Percentiles rank a stretch among this genome's conserved stretches.
Conservation (phyloP, 192 early-diverging fungal genomes). For the Umbelopsis ramanniana region DNA sequence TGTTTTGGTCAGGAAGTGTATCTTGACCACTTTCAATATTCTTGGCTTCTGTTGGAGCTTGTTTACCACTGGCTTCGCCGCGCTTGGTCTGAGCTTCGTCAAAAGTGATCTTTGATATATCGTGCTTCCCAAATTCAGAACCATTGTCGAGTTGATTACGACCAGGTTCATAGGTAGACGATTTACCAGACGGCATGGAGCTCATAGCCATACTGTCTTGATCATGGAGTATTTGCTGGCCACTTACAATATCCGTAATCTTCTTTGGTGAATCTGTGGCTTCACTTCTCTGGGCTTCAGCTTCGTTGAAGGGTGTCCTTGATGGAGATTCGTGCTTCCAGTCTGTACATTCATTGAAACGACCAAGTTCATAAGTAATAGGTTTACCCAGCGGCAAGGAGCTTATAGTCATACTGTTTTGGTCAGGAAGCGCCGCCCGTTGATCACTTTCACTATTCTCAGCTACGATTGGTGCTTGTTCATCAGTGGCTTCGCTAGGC, state of each 20-base stretch:
- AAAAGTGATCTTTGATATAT: not conserved
- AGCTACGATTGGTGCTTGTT: too few relatives aligned
- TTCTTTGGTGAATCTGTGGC: too few relatives aligned
- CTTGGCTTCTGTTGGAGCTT: too few relatives aligned
- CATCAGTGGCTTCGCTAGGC: too few relatives aligned
- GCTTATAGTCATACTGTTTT: too few relatives aligned
- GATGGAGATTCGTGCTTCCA: not conserved
- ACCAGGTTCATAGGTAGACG: not conserved
- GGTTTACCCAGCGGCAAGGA: not conserved
- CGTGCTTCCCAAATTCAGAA: not conserved
- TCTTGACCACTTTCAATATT: too few relatives aligned
- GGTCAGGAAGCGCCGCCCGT: too few relatives aligned
- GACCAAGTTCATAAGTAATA: not conserved
- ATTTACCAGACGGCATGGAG: not conserved
- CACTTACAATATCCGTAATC: not conserved
- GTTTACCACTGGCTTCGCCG: too few relatives aligned
- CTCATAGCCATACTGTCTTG: not conserved
- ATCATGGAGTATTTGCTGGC: not conserved
- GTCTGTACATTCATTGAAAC: not conserved
- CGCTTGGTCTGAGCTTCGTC: too few relatives aligned
- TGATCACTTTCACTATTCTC: too few relatives aligned
- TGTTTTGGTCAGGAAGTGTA: too few relatives aligned
- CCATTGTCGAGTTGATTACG: slow-evolving; percentile 10
- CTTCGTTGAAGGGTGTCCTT: not conserved
- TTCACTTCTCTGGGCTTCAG: too few relatives aligned